Percentiles rank a stretch among this genome's conserved stretches.
Evolutionary conservation across 2,329 filamentous ascomycete genomes (phyloP).

Genomic region (Xylaria sp.): DNA sequence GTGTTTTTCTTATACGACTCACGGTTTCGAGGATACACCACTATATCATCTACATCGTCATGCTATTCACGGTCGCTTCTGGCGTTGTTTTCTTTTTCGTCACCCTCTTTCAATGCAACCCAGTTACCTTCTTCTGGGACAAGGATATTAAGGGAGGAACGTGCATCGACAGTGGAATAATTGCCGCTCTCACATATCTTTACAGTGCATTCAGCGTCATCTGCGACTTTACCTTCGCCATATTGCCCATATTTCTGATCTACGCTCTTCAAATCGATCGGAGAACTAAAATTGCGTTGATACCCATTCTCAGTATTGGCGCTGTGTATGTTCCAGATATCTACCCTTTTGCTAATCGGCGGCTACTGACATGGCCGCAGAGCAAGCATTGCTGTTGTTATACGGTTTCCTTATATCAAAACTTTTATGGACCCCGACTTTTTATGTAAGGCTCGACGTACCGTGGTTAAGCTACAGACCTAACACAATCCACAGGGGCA

Average conservation of each 20-base stretch:
- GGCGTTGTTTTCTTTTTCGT: slow-evolving; percentile 35
- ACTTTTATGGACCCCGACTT: slow-evolving; percentile 49
- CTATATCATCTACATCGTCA: slow-evolving; percentile 29
- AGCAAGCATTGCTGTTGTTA: slow-evolving; percentile 52
- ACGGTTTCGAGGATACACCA: slow-evolving; percentile 27
- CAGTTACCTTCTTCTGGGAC: slow-evolving; percentile 32
- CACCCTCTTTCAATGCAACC: slow-evolving; percentile 32
- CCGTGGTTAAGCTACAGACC: background rate
- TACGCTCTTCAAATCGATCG: slow-evolving; percentile 54
- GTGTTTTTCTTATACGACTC: slow-evolving; percentile 34
- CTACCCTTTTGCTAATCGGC: background rate
- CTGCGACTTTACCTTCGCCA: slow-evolving; percentile 58
- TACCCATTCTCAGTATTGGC: slow-evolving; percentile 55
- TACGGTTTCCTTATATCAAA: slow-evolving; percentile 48
- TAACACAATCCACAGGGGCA: slow-evolving; percentile 33
- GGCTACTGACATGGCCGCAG: slow-evolving; percentile 32
- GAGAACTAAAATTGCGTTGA: slow-evolving; percentile 52
- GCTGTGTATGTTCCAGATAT: slow-evolving; percentile 40
- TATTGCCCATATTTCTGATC: slow-evolving; percentile 54
- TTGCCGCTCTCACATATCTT: slow-evolving; percentile 53
- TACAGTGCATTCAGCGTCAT: slow-evolving; percentile 50
- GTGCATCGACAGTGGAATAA: slow-evolving; percentile 42
- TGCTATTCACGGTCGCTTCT: slow-evolving; percentile 27
- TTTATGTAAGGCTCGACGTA: slow-evolving; percentile 36
- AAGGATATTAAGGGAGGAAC: slow-evolving; percentile 26